phyloP scores from a whole-genome alignment of 2,329 filamentous ascomycete species.

The Pseudovirgaria hyperparasitica region DNA sequence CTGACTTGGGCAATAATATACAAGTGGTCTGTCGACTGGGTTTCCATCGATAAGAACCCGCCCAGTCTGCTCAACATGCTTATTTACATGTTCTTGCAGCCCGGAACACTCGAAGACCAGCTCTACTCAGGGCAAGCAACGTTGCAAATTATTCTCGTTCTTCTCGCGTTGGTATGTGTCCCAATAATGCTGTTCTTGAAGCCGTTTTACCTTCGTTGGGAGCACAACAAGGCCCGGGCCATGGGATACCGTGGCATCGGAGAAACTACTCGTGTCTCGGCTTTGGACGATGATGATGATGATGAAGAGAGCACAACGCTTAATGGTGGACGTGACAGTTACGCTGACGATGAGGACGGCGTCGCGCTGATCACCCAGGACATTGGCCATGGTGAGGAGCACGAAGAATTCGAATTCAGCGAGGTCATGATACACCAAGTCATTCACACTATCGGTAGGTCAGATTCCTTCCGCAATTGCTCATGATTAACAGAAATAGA shows the following conservation, averaged over 20 bases:
- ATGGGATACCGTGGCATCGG: conserved; percentile 88
- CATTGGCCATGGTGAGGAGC: conserved; percentile 58
- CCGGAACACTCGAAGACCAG: conserved; percentile 59
- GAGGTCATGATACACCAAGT: conserved; percentile 98
- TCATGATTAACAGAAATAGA: conserved; percentile 37
- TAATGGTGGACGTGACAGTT: conserved; percentile 50
- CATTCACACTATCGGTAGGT: conserved; percentile 92
- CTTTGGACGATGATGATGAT: conserved; percentile 79
- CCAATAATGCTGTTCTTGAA: conserved; percentile 88
- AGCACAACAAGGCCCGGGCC: conserved; percentile 80
- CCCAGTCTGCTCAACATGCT: conserved; percentile 95
- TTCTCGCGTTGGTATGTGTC: conserved; percentile 76
- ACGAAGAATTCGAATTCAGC: conserved; percentile 94
- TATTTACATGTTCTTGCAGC: conserved; percentile 97
- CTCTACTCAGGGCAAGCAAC: conserved; percentile 66
- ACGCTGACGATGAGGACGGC: conserved; percentile 66
- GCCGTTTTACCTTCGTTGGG: conserved; percentile 86
- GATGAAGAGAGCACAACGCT: conserved; percentile 43
- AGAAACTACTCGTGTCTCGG: conserved; percentile 76
- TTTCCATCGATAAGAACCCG: conserved; percentile 50
- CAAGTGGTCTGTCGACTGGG: conserved; percentile 94
- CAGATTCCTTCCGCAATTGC: conserved; percentile 1
- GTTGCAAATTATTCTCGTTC: conserved; percentile 66
- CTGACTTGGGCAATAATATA: conserved; percentile 88
- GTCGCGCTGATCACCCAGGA: conserved; percentile 83